phyloP scores from a whole-genome alignment of 768 basidiomycete species.

The Hortiboletus campestris region DNA sequence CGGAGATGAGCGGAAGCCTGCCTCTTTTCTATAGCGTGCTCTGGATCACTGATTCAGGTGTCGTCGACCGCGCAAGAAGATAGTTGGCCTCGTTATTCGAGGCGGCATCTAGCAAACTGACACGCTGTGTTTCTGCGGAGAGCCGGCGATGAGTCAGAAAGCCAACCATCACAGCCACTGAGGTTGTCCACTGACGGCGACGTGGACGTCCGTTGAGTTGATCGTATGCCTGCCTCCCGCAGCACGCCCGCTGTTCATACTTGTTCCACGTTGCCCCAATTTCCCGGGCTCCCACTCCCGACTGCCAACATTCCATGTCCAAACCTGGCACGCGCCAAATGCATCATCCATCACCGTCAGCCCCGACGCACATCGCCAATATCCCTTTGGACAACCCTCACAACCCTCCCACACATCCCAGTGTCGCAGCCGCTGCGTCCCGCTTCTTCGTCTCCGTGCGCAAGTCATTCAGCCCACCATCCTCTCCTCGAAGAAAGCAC shows the following conservation, averaged over 20 bases:
- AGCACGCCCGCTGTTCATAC: background rate
- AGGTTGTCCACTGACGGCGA: background rate
- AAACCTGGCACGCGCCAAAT: conserved; percentile 10
- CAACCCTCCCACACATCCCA: conserved; percentile 1
- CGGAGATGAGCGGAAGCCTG: too few species aligned
- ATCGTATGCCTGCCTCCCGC: conserved; percentile 8
- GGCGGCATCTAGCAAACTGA: too few species aligned
- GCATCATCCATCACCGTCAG: conserved; percentile 17
- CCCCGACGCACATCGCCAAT: conserved; percentile 10
- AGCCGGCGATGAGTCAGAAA: background rate
- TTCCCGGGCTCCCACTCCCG: background rate
- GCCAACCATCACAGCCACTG: conserved; percentile 10
- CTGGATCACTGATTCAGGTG: too few species aligned
- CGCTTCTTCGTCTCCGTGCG: conserved; percentile 32
- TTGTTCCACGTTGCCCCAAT: conserved; percentile 1
- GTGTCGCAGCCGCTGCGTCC: conserved; percentile 24
- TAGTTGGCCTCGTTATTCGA: too few species aligned
- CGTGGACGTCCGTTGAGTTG: background rate
- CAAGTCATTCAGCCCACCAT: conserved; percentile 24
- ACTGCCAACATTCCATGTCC: background rate
- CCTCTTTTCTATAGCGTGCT: too few species aligned
- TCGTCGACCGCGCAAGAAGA: too few species aligned
- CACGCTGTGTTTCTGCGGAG: background rate
- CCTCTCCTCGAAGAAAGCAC: conserved; percentile 22
- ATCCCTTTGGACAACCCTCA: background rate